Evolutionary conservation across 2,329 filamentous ascomycete species (phyloP), one percentile per base, ranked within the genome.

Genomic region (Botryotinia calthae): DNA sequence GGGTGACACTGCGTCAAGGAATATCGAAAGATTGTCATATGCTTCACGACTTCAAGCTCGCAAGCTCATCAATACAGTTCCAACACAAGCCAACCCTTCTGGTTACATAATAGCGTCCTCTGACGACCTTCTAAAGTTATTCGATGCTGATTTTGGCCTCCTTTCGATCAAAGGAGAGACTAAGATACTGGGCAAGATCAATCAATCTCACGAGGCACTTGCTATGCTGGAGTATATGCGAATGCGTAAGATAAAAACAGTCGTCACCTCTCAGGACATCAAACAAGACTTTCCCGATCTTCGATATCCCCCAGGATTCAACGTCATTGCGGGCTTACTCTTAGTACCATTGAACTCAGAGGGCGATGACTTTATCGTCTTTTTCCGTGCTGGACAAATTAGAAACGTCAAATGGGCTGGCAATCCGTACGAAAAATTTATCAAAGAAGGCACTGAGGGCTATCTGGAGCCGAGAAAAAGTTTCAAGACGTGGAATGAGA

Each of bases 41-140:
- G 92, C 93, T 5, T 95, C 93, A 1, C 88, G 93, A 40, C 83
- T 97, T 0, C 93, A 97, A 77, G 93, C 94, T 8, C 88, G 94
- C 37, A 97, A 97, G 79, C 86, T 97, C 25, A 97, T 97, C 80
- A 96, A 95, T 76, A 95, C 93, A 0, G 89, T 92, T 0, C 92
- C 94, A 0, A 93, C 93, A 0, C 88, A 94, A 74, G 88, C 90
- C 71, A 97, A 95, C 70, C 93, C 94, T 0, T 93, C 93, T 0
- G 94, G 94, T 0, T 97, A 97, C 80, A 97, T 97, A 65, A 91
- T 97, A 72, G 94, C 94, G 0, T 96, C 93, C 0, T 96, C 93
- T 0, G 93, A 97, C 70, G 94, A 97, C 78, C 82, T 97, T 0
- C 81, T 97, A 6, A 93, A 90, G 77, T 85, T 97, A 0, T 97